Evolutionary conservation across 2,329 filamentous ascomycete species (phyloP), one percentile per base, ranked within the genome.

Genomic region (Trichothecium roseum): DNA sequence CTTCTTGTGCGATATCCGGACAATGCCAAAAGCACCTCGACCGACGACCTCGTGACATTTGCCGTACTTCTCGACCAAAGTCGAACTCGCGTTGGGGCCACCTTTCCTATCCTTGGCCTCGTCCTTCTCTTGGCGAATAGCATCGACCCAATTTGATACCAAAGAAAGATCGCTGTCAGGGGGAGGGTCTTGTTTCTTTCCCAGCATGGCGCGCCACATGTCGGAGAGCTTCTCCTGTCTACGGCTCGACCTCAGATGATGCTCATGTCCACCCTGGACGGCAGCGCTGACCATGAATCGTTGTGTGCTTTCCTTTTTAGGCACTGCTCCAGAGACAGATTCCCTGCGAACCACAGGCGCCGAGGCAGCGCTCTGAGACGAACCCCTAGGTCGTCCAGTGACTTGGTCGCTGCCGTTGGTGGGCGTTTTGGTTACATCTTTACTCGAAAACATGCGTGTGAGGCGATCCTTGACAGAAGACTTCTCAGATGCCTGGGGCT

Each of bases 21-120:
- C 91, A 43, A 98, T 94, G 38, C 91, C 91, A 58, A 98, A 98
- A 29, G 91, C 91, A 41, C 91, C 91, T 27, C 89, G 85, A 15
- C 91, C 91, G 17, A 98, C 86, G 24, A 98, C 79, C 57, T 98
- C 91, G 54, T 96, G 89, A 55, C 91, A 96, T 63, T 96, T 96
- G 49, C 91, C 91, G 55, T 98, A 98, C 57, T 96, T 96, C 53
- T 96, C 86, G 2, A 91, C 84, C 33, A 98, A 67, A 1, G 87
- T 87, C 4, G 56, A 52, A 15, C 77, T 78, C 13, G 83, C 71
- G 51, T 81, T 84, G 6, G 81, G 74, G 1, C 81, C 81, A 17
- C 75, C 77, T 55, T 81, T 91, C 63, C 81, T 86, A 49, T 94
- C 85, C 28, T 73, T 75, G 40, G 84, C 80, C 54, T 93, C 80